Percentiles rank a stretch among this genome's conserved stretches.
phyloP scores from a whole-genome alignment of 2,329 filamentous ascomycete genomes.

The Xylaria arbuscula region DNA sequence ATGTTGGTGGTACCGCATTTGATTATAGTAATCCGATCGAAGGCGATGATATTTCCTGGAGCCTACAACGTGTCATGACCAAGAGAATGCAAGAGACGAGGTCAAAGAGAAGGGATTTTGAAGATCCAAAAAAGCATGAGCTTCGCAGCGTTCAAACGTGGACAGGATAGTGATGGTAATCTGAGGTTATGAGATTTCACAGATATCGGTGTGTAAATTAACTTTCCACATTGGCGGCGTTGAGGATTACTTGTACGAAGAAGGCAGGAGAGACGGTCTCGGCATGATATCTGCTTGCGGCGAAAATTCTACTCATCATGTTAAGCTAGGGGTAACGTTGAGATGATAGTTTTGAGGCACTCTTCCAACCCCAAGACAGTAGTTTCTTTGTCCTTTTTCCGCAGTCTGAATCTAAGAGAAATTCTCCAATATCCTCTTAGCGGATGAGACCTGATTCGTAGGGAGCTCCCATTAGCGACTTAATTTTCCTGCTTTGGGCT shows the following conservation, averaged over 20 bases:
- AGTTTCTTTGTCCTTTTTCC: neutral
- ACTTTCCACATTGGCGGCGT: neutral
- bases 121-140: conserved; percentile 44
- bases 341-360: neutral
- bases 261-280: neutral
- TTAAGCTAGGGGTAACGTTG: neutral
- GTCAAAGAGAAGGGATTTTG: conserved; percentile 33
- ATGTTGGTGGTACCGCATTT: conserved; percentile 36
- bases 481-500: neutral
- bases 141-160: conserved; percentile 40
- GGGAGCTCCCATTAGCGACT: neutral
- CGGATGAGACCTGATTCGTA: neutral
- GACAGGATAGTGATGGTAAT: conserved; percentile 31
- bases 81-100: conserved; percentile 50
- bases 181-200: neutral
- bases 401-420: neutral
- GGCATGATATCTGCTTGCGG: neutral
- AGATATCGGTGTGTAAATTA: neutral
- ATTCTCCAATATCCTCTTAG: neutral
- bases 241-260: neutral
- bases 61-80: conserved; percentile 60
- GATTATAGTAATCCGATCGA: conserved; percentile 44
- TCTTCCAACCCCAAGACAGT: too few relatives aligned
- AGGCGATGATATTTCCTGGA: conserved; percentile 56
- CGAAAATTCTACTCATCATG: neutral